Conservation (phyloP, 1,284 basidiomycete species). For the Ustilago lituana region DNA sequence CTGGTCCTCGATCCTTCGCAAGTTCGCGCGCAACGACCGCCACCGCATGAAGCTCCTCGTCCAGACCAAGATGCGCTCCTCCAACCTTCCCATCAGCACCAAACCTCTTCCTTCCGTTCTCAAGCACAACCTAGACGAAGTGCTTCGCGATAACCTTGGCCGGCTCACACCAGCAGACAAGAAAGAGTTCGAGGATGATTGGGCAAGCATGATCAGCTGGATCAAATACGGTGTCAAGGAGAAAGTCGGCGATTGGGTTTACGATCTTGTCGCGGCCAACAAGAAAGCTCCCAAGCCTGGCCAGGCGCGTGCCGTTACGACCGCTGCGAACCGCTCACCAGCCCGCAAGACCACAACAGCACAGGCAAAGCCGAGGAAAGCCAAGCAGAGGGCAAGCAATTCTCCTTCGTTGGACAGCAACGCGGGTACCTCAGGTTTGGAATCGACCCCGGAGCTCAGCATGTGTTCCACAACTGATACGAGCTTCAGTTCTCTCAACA, state of each 20-base stretch:
- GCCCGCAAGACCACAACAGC: slow-evolving; percentile 13
- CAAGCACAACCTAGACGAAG: slow-evolving; percentile 8
- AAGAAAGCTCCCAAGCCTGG: slow-evolving; percentile 21
- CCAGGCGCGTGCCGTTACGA: slow-evolving; percentile 19
- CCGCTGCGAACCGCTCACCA: slow-evolving; percentile 20
- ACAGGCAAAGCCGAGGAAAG: slow-evolving; percentile 8
- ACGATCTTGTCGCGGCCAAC: slow-evolving; percentile 35
- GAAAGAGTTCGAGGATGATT: slow-evolving; percentile 39
- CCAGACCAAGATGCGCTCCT: slow-evolving; percentile 30
- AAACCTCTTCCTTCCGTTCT: background rate
- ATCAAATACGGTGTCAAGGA: slow-evolving; percentile 54
- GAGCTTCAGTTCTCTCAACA: slow-evolving; percentile 18
- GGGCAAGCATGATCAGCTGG: slow-evolving; percentile 47
- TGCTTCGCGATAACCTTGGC: slow-evolving; percentile 25
- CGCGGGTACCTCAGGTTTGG: background rate
- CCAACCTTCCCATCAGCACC: background rate
- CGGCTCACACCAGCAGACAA: slow-evolving; percentile 19
- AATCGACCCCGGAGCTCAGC: slow-evolving; percentile 37
- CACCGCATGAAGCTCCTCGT: slow-evolving; percentile 24
- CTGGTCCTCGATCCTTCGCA: slow-evolving; percentile 56
- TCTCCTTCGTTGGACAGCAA: slow-evolving; percentile 14
- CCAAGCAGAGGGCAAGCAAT: slow-evolving; percentile 17
- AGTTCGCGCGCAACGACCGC: slow-evolving; percentile 46
- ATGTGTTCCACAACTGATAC: slow-evolving; percentile 37
- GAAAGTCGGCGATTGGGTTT: slow-evolving; percentile 53